phyloP scores from a whole-genome alignment of 2,329 filamentous ascomycete species.

The Coniochaeta hoffmannii region DNA sequence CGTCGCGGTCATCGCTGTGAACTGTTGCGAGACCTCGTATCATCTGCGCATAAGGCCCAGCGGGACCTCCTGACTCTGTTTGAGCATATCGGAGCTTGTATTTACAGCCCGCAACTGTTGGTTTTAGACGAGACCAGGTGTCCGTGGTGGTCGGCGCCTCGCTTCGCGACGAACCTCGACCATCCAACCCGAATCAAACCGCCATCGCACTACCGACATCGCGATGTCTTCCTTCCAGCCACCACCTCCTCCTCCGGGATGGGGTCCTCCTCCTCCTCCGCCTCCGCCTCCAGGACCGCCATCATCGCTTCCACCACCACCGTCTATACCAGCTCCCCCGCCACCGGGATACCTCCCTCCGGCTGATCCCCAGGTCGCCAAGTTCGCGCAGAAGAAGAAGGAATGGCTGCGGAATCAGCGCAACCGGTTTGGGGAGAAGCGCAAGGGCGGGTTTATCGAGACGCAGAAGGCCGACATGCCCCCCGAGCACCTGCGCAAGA shows the following conservation, averaged over 20 bases:
- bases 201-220: neutral
- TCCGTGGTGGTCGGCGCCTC: slow-evolving; percentile 1
- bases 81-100: neutral
- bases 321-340: slow-evolving; percentile 58
- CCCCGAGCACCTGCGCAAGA: slow-evolving; percentile 95
- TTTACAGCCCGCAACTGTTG: neutral
- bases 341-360: slow-evolving; percentile 80
- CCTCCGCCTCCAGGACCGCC: slow-evolving; percentile 34
- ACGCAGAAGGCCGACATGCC: slow-evolving; percentile 99
- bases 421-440: slow-evolving; percentile 92
- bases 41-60: neutral
- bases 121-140: neutral
- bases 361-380: slow-evolving; percentile 76
- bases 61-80: neutral
- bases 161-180: neutral
- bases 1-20: slow-evolving; percentile 13
- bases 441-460: slow-evolving; percentile 92
- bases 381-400: slow-evolving; percentile 98
- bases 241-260: slow-evolving; percentile 51
- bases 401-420: slow-evolving; percentile 93
- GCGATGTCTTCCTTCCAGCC: slow-evolving; percentile 44
- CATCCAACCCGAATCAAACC: neutral
- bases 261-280: slow-evolving; percentile 51
- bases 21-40: slow-evolving; percentile 10
- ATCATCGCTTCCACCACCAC: slow-evolving; percentile 46